Conservation (phyloP, 495 filamentous ascomycete species). For the Hamigera avellanea region DNA sequence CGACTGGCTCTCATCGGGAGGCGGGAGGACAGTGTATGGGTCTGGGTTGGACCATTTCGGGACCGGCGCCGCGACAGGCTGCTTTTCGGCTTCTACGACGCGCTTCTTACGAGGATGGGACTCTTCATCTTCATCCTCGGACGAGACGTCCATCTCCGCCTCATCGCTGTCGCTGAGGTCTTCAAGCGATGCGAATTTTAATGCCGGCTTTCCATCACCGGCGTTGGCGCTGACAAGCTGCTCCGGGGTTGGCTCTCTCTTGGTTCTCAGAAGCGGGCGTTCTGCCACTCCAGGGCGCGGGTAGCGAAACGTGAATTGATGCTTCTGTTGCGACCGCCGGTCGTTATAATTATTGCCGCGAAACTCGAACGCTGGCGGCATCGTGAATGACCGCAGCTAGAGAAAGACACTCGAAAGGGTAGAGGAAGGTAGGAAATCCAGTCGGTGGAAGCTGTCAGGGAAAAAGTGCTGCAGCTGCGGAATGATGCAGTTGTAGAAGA, state of each 20-base stretch:
- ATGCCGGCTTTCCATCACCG: conserved; percentile 13
- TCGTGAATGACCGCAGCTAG: conserved; percentile 1
- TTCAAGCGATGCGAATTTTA: conserved; percentile 37
- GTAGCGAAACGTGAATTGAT: conserved; percentile 36
- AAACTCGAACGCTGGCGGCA: conserved; percentile 28
- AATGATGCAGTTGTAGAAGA: background rate
- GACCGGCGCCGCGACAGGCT: conserved; percentile 13
- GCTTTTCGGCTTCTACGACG: conserved; percentile 35
- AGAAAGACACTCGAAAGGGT: background rate
- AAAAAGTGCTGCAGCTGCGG: background rate
- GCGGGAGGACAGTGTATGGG: conserved; percentile 75
- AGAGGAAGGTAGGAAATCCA: background rate
- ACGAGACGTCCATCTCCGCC: conserved; percentile 49
- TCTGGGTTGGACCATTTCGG: conserved; percentile 91
- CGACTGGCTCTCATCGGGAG: conserved; percentile 47
- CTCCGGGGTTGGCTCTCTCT: conserved; percentile 28
- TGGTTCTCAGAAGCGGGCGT: conserved; percentile 30
- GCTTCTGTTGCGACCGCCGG: conserved; percentile 16
- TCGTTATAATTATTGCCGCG: conserved; percentile 19
- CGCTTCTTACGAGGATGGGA: conserved; percentile 39
- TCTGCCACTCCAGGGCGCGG: conserved; percentile 28
- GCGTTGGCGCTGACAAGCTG: conserved; percentile 15
- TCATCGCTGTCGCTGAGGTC: conserved; percentile 66
- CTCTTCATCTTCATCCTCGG: conserved; percentile 34
- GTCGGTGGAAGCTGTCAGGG: background rate